phyloP scores from a whole-genome alignment of 768 basidiomycete genomes.

The Galerina marginata region DNA sequence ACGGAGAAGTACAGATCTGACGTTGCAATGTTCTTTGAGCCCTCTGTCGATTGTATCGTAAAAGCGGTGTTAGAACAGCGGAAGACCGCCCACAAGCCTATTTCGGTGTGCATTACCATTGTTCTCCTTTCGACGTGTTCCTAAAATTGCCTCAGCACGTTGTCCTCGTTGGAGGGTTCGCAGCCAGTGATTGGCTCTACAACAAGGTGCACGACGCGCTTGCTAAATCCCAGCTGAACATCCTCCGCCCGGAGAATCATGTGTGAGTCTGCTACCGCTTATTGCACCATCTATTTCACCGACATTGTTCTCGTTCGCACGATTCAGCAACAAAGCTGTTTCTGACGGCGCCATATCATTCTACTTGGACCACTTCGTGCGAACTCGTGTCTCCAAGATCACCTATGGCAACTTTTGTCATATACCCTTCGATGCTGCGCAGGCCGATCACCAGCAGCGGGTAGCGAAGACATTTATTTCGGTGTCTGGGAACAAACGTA shows the following conservation, averaged over 20 bases:
- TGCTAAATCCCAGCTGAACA: slow-evolving; percentile 39
- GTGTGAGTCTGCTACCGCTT: slow-evolving; percentile 47
- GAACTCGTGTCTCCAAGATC: slow-evolving; percentile 49
- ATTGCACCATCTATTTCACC: background rate
- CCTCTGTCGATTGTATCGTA: slow-evolving; percentile 41
- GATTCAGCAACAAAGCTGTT: slow-evolving; percentile 48
- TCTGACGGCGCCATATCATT: slow-evolving; percentile 53
- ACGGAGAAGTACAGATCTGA: slow-evolving; percentile 29
- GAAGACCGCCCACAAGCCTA: slow-evolving; percentile 29
- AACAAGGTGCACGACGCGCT: slow-evolving; percentile 45
- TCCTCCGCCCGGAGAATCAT: slow-evolving; percentile 58
- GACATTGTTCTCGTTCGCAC: background rate
- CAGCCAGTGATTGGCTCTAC: slow-evolving; percentile 62
- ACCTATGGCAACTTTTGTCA: slow-evolving; percentile 53
- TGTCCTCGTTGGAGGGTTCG: slow-evolving; percentile 63
- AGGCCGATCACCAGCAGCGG: slow-evolving; percentile 48
- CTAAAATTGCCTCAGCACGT: slow-evolving; percentile 35
- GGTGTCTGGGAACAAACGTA: slow-evolving; percentile 41
- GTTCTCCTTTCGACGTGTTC: background rate
- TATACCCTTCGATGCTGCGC: slow-evolving; percentile 36
- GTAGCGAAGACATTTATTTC: slow-evolving; percentile 34
- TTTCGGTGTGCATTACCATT: slow-evolving; percentile 31
- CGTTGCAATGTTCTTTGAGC: slow-evolving; percentile 43
- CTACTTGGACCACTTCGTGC: slow-evolving; percentile 54
- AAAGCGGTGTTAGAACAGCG: slow-evolving; percentile 35